phyloP scores from a whole-genome alignment of 2,329 filamentous ascomycete species.

The Phoma herbarum region DNA sequence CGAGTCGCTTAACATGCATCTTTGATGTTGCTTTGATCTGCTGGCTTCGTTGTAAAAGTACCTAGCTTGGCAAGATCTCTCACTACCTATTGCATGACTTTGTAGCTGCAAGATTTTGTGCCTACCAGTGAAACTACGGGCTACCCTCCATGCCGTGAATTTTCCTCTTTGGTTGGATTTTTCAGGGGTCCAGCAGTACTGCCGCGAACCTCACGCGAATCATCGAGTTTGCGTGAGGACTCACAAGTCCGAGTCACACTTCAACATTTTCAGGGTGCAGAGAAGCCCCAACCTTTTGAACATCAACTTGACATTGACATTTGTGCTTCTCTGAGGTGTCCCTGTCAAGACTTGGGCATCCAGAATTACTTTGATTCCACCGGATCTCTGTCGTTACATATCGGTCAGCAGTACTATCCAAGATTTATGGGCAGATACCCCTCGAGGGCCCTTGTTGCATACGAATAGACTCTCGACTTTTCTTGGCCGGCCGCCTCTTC shows the following conservation, averaged over 20 bases:
- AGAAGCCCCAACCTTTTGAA: not conserved
- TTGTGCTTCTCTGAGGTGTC: not conserved
- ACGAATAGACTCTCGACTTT: too few species aligned
- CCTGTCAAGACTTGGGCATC: too few species aligned
- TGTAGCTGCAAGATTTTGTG: not conserved
- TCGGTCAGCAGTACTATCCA: not conserved
- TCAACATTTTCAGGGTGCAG: not conserved
- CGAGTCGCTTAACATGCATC: not conserved
- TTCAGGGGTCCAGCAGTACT: constrained; percentile 4
- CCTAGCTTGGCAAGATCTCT: not conserved
- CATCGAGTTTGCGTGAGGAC: constrained; percentile 9
- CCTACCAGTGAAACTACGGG: not conserved
- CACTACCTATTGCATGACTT: not conserved
- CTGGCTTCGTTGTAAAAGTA: not conserved
- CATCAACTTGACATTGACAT: not conserved
- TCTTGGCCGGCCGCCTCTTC: too few species aligned
- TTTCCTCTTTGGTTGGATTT: constrained; percentile 1
- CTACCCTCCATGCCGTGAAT: not conserved
- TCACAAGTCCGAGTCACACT: constrained; percentile 13
- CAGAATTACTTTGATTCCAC: too few species aligned
- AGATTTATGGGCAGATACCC: not conserved
- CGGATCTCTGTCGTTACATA: too few species aligned
- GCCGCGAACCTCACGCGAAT: constrained; percentile 5
- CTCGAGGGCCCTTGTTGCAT: too few species aligned
- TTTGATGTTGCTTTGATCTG: not conserved